Conservation (phyloP, 805 yeast species). For the Monosporozyma servazzii region DNA sequence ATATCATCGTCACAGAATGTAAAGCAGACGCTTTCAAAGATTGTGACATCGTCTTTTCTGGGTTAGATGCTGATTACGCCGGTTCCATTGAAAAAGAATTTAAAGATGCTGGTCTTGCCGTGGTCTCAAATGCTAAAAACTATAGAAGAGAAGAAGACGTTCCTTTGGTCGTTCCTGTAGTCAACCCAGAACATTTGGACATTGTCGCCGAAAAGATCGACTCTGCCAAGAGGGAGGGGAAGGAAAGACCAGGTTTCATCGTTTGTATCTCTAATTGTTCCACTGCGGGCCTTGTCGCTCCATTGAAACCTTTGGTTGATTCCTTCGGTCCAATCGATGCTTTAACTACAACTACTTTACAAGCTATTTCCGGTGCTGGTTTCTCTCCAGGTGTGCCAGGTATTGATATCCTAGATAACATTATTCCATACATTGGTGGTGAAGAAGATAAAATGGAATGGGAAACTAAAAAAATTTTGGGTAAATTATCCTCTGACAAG, state of each 20-base stretch:
- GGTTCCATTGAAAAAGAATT: constrained; percentile 87
- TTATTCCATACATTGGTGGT: constrained; percentile 90
- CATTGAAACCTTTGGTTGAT: constrained; percentile 87
- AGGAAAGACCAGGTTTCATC: constrained; percentile 65
- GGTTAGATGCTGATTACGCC: constrained; percentile 86
- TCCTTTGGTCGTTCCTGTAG: constrained; percentile 91
- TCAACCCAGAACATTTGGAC: constrained; percentile 82
- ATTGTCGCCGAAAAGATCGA: constrained; percentile 52
- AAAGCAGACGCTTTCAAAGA: constrained; percentile 64
- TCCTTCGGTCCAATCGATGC: constrained; percentile 83
- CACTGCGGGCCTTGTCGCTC: constrained; percentile 96
- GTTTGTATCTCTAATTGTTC: constrained; percentile 97
- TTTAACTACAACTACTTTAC: constrained; percentile 84
- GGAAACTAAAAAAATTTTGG: constrained; percentile 94
- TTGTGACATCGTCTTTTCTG: constrained; percentile 92
- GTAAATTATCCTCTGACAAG: constrained; percentile 44
- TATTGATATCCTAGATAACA: constrained; percentile 87
- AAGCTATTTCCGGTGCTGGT: constrained; percentile 98
- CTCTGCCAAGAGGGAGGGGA: constrained; percentile 46
- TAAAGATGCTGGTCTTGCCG: constrained; percentile 68
- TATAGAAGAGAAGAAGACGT: constrained; percentile 82
- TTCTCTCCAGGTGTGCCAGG: constrained; percentile 96
- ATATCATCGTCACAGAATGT: constrained; percentile 69
- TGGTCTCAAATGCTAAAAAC: constrained; percentile 93
- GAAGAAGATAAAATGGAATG: constrained; percentile 98